Conservation (phyloP, 2,329 filamentous ascomycete genomes). For the Tolypocladium album region DNA sequence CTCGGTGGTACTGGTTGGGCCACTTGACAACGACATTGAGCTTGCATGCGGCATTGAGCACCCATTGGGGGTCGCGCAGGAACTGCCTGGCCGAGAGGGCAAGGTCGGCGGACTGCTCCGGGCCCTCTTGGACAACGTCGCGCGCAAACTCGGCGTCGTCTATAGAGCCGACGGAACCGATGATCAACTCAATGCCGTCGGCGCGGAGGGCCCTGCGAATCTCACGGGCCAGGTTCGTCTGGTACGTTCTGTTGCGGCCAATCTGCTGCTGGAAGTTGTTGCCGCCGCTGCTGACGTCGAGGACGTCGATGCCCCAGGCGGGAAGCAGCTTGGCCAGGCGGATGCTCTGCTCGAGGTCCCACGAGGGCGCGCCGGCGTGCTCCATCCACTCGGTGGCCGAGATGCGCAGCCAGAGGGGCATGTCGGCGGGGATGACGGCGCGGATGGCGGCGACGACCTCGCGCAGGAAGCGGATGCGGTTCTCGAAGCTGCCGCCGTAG, state of each 20-base stretch:
- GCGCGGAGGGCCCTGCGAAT: conserved; percentile 55
- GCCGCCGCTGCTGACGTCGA: conserved; percentile 74
- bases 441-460: conserved; percentile 43
- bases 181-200: conserved; percentile 42
- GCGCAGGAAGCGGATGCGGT: conserved; percentile 50
- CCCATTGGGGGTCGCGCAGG: conserved; percentile 71
- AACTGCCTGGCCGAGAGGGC: conserved; percentile 66
- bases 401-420: conserved; percentile 48
- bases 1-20: conserved; percentile 53
- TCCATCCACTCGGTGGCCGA: conserved; percentile 57
- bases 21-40: conserved; percentile 60
- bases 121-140: conserved; percentile 37
- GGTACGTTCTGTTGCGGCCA: conserved; percentile 54
- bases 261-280: conserved; percentile 54
- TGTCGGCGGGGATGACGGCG: conserved; percentile 37
- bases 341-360: conserved; percentile 55
- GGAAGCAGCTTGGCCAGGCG: conserved; percentile 60
- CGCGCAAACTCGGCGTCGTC: conserved; percentile 58
- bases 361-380: conserved; percentile 34
- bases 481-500: conserved; percentile 56
- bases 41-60: conserved; percentile 61
- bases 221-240: conserved; percentile 59
- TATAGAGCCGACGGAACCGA: conserved; percentile 68
- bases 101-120: conserved; percentile 44
- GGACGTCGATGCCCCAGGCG: conserved; percentile 63